A percentile compares a stretch with the other conserved stretches of the same genome.
These are phyloP conservation scores for Mycena sanguinolenta DNA, from an alignment of 768 basidiomycete species.

Conservation along the genomic window DNA sequence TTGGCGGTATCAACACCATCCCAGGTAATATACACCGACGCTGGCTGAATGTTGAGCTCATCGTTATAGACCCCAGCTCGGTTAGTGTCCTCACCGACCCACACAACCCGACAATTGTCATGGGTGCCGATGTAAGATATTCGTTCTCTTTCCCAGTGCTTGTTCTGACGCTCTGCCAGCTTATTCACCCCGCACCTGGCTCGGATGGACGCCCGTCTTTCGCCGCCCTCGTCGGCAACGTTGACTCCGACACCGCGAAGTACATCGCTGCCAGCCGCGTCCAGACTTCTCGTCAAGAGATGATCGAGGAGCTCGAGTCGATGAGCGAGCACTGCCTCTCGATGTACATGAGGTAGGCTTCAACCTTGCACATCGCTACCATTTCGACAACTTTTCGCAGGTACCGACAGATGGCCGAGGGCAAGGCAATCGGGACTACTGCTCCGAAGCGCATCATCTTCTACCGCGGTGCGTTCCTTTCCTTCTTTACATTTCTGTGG, in stretches of 20 bases:
- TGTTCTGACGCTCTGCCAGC: slow-evolving; percentile 37
- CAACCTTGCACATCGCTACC: too few species aligned
- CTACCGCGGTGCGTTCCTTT: slow-evolving; percentile 69
- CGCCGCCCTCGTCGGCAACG: slow-evolving; percentile 83
- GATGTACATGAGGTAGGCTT: not conserved
- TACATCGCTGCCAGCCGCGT: slow-evolving; percentile 61
- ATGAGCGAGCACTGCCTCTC: not conserved
- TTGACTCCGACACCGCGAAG: slow-evolving; percentile 82
- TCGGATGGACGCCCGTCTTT: slow-evolving; percentile 85
- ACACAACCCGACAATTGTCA: slow-evolving; percentile 80
- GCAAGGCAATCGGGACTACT: slow-evolving; percentile 53
- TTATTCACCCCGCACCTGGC: slow-evolving; percentile 88
- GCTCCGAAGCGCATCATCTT: slow-evolving; percentile 82
- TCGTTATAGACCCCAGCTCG: slow-evolving; percentile 64
- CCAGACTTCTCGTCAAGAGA: not conserved
- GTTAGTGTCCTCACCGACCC: slow-evolving; percentile 64
- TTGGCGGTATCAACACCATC: slow-evolving; percentile 86
- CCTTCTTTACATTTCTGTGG: slow-evolving; percentile 4
- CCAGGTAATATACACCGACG: slow-evolving; percentile 49
- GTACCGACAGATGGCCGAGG: slow-evolving; percentile 69
- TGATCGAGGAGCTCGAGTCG: not conserved
- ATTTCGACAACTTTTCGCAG: too few species aligned
- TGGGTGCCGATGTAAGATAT: slow-evolving; percentile 69
- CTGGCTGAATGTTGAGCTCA: not conserved
- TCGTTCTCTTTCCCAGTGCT: not conserved